Evolutionary conservation across 345 rosid genomes (phyloP).

Genomic region (Eutrema yunnanense): DNA sequence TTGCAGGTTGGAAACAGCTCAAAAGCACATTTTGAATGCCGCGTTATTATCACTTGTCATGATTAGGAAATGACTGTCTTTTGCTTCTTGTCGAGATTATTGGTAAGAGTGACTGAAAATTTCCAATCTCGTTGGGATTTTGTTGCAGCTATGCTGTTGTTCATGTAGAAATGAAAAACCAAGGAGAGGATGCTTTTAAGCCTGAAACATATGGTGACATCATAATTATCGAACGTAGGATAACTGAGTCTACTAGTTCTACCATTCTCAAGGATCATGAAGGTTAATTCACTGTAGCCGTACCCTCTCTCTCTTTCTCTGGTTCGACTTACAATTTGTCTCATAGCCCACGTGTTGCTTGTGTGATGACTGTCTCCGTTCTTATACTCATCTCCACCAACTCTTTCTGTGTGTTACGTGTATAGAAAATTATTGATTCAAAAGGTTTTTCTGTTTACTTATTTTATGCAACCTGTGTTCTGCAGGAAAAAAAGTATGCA

Average conservation of each 20-base stretch:
- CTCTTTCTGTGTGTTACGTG: neutral
- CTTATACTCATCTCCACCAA: neutral
- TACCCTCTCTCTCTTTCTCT: neutral
- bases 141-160: conserved; percentile 61
- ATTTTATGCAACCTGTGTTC: neutral
- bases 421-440: neutral
- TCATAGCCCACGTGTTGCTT: neutral
- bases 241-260: conserved; percentile 53
- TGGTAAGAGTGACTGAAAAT: neutral
- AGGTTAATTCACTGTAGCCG: conserved; percentile 39
- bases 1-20: neutral
- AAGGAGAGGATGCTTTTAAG: conserved; percentile 79
- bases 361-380: neutral
- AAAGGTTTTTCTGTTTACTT: neutral
- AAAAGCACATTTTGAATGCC: neutral
- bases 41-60: neutral
- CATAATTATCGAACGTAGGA: conserved; percentile 72
- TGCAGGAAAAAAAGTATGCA: conserved; percentile 75
- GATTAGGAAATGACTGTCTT: neutral
- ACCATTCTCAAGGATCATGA: conserved; percentile 57
- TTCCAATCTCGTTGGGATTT: neutral
- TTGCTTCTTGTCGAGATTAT: neutral
- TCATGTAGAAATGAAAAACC: conserved; percentile 69
- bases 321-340: neutral
- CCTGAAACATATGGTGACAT: conserved; percentile 59